phyloP scores from a whole-genome alignment of 2,329 filamentous ascomycete species.

The Trichoderma sp. region DNA sequence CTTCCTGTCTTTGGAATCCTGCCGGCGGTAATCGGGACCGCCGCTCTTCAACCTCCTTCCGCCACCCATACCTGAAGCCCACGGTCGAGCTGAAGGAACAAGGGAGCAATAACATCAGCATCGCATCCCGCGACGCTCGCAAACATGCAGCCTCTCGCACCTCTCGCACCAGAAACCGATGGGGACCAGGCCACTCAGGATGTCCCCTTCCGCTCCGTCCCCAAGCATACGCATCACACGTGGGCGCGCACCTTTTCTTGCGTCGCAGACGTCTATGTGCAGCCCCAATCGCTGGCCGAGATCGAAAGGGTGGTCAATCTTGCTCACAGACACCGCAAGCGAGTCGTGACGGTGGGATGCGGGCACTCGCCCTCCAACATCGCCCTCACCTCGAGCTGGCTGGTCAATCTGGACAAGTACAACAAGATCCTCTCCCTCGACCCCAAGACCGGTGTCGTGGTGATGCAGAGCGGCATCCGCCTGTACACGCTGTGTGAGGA shows the following conservation, averaged over 20 bases:
- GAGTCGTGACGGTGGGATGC: constrained; percentile 84
- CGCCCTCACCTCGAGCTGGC: constrained; percentile 92
- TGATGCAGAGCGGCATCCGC: constrained; percentile 86
- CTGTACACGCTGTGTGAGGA: constrained; percentile 72
- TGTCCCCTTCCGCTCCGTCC: constrained; percentile 74
- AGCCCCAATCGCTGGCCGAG: constrained; percentile 76
- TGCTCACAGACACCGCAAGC: constrained; percentile 77
- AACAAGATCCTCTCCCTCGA: constrained; percentile 72
- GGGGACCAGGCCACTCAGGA: constrained; percentile 53
- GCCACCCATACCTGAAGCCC: neutral
- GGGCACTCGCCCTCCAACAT: constrained; percentile 90
- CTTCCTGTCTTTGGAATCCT: neutral
- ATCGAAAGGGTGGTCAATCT: constrained; percentile 81
- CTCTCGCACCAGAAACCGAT: constrained; percentile 36
- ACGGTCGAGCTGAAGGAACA: neutral
- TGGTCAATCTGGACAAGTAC: constrained; percentile 88
- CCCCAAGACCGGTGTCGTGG: constrained; percentile 64
- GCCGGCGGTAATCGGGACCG: constrained; percentile 1
- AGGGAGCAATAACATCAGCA: constrained; percentile 1
- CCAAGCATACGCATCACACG: constrained; percentile 78
- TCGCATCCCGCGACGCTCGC: neutral
- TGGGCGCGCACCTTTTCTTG: constrained; percentile 95
- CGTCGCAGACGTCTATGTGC: constrained; percentile 86
- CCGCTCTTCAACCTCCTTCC: neutral
- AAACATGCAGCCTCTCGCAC: constrained; percentile 43